phyloP scores from a whole-genome alignment of 371 early-diverging fungal species.

The Syncephalastrum monosporum region DNA sequence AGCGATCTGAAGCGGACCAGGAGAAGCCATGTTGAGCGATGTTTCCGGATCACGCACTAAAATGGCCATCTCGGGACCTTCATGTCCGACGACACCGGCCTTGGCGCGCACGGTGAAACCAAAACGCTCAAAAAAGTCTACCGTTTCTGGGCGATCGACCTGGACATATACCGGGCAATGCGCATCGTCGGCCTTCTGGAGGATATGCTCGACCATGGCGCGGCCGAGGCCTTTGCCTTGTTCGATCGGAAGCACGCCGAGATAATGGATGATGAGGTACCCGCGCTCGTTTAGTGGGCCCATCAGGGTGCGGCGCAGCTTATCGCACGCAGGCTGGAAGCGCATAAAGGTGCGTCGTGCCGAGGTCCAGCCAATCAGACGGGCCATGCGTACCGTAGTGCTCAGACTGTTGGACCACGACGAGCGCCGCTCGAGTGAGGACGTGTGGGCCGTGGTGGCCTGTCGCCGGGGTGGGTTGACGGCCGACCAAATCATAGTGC shows the following conservation, averaged over 20 bases:
- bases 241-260: constrained; percentile 40
- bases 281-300: constrained; percentile 4
- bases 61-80: constrained; percentile 16
- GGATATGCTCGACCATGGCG: constrained; percentile 29
- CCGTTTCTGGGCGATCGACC: constrained; percentile 88
- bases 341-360: constrained; percentile 30
- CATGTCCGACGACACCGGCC: constrained; percentile 13
- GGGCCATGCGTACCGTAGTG: constrained; percentile 26
- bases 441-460: constrained; percentile 13
- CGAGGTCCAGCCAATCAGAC: constrained; percentile 26
- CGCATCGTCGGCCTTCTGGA: constrained; percentile 61
- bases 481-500: constrained; percentile 31
- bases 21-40: constrained; percentile 3
- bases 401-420: constrained; percentile 22
- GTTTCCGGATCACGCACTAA: constrained; percentile 26
- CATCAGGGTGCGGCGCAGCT: constrained; percentile 29
- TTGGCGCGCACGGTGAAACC: constrained; percentile 29
- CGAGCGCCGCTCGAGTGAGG: constrained; percentile 10
- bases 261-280: constrained; percentile 28
- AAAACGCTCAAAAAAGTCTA: constrained; percentile 51
- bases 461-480: not conserved
- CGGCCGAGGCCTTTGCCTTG: constrained; percentile 36
- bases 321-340: constrained; percentile 34
- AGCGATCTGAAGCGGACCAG: constrained; percentile 21
- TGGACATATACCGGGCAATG: constrained; percentile 87